phyloP scores from a whole-genome alignment of 192 early-diverging fungal genomes.

The Coemansia sp. region DNA sequence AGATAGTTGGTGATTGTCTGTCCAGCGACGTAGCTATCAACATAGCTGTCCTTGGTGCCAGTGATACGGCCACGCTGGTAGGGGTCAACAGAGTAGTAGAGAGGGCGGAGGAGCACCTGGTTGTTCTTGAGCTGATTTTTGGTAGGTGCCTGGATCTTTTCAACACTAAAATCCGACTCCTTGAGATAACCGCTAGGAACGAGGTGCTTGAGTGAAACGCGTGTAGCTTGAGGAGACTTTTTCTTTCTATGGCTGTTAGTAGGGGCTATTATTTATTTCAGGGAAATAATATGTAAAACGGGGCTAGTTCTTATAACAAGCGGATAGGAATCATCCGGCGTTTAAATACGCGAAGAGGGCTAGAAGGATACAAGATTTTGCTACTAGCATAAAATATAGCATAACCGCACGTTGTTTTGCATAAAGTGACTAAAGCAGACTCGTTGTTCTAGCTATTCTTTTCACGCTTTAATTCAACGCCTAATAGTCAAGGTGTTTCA shows the following conservation, averaged over 20 bases:
- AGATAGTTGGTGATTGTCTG: constrained; percentile 36
- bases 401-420: too few species aligned
- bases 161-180: constrained; percentile 29
- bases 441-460: too few species aligned
- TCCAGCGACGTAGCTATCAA: constrained; percentile 59
- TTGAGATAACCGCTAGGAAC: constrained; percentile 22
- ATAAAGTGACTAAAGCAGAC: too few species aligned
- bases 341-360: too few species aligned
- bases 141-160: constrained; percentile 9
- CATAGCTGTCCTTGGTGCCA: constrained; percentile 57
- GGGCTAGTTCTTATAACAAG: too few species aligned
- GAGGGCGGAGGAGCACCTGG: constrained; percentile 58
- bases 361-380: too few species aligned
- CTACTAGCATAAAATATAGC: too few species aligned
- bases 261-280: too few species aligned
- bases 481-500: not conserved
- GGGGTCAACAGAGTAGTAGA: constrained; percentile 74
- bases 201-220: constrained; percentile 22
- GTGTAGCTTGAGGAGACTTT: constrained; percentile 12
- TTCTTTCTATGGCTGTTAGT: not conserved
- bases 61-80: constrained; percentile 77
- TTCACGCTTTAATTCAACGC: too few species aligned
- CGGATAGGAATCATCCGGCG: too few species aligned
- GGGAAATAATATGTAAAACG: not conserved
- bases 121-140: constrained; percentile 23